Evolutionary conservation across 106 monocot genomes (phyloP), one percentile per base, ranked within the genome.

Genomic region (Xerophyta viscosa): DNA sequence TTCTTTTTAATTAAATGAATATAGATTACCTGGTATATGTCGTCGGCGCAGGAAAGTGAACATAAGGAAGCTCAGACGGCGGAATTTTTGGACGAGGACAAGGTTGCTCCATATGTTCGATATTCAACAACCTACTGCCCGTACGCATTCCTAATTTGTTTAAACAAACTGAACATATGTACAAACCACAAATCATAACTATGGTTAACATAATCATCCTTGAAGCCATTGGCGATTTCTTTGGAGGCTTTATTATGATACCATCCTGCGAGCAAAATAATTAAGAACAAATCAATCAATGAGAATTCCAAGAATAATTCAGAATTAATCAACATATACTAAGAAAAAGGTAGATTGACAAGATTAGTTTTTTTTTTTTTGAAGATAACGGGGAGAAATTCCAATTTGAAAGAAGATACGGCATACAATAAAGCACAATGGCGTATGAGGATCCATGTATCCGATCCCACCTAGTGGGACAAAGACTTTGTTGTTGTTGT

Each of bases 141-240:
- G 50, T 4, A 26, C 26, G 50, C 26, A 31, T 54, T 9, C 53
- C 53, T 54, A 31, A 17, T 31, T 54, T 27, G 29, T 54, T 54
- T 31, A 54, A 31, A 31, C 53, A 54, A 11, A 54, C 30, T 31
- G 53, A 54, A 30, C 53, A 54, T 54, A 54, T 54, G 29, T 54
- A 54, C 26, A 54, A 27, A 54, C 53, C 53, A 54, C 53, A 54
- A 2, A 54, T 54, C 53, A 54, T 54, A 31, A 54, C 31, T 15
- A 54, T 27, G 9, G 53, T 11, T 20, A 54, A n/a, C 53, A 54
- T 30, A 20, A 54, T 31, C 53, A 54, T 31, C 30, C 53, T 54
- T 29, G 27, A 20, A 3, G 29, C 53, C 12, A 54, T 27, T 19
- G 29, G 53, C 4, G 53, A 54, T 31, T 54, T 54, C 53, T 54